phyloP scores from a whole-genome alignment of 495 filamentous ascomycete species.

The Xylaria intraflava region DNA sequence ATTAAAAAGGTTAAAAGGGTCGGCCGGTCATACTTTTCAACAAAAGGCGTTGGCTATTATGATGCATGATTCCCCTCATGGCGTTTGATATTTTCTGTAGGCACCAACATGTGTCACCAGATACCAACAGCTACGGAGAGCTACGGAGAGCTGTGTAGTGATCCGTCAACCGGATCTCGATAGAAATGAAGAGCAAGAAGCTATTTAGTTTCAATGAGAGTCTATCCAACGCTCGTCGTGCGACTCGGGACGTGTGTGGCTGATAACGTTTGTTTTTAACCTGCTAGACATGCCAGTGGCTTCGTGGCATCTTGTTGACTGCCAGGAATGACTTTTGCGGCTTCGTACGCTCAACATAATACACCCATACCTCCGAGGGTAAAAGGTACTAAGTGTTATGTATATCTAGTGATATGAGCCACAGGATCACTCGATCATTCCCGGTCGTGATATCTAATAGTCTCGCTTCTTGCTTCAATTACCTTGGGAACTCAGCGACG shows the following conservation, averaged over 20 bases:
- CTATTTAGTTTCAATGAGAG: conserved; percentile 1
- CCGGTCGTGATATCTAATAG: no score
- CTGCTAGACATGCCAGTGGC: no score
- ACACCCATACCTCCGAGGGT: no score
- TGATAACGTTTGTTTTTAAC: no score
- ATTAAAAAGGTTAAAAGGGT: conserved; percentile 32
- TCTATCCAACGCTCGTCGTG: not conserved
- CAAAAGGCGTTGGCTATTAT: conserved; percentile 49
- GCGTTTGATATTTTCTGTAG: conserved; percentile 26
- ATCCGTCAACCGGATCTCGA: conserved; percentile 31
- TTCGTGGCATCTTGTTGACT: no score
- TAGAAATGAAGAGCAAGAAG: conserved; percentile 12
- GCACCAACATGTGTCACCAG: conserved; percentile 12
- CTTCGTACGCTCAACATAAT: no score
- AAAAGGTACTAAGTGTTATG: no score
- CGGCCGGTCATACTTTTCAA: conserved; percentile 48
- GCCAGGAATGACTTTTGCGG: no score
- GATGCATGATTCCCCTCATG: conserved; percentile 41
- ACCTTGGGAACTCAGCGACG: no score
- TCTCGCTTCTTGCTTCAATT: no score
- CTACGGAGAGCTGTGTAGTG: conserved; percentile 18
- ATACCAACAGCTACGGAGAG: conserved; percentile 20
- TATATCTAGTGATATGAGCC: no score
- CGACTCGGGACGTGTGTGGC: not conserved
- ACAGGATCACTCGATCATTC: no score